Percentiles rank a stretch among this genome's conserved stretches.
These are phyloP conservation scores for Coemansia sp. DNA, from an alignment of 192 early-diverging fungal genomes.

Conservation along the genomic window DNA sequence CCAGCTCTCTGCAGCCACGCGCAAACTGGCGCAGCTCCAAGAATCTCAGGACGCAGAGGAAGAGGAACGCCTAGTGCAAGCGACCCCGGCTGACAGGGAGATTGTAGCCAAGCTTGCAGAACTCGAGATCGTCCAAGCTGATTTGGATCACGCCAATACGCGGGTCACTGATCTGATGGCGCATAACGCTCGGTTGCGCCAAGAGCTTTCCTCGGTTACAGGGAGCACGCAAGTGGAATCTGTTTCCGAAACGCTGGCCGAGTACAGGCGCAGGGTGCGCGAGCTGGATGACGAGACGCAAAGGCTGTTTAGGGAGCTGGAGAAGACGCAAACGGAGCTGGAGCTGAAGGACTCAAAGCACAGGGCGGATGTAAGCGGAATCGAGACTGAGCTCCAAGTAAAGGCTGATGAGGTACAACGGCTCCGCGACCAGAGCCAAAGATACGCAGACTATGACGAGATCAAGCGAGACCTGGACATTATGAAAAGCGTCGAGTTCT, in stretches of 20 bases:
- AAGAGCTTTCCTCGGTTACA: conserved; percentile 33
- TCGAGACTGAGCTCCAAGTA: conserved; percentile 30
- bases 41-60: conserved; percentile 72
- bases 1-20: conserved; percentile 77
- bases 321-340: conserved; percentile 38
- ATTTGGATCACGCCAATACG: conserved; percentile 78
- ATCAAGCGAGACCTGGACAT: conserved; percentile 85
- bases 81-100: conserved; percentile 71
- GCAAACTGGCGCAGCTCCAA: conserved; percentile 66
- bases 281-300: conserved; percentile 41
- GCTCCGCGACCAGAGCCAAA: conserved; percentile 55
- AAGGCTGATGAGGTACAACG: conserved; percentile 63
- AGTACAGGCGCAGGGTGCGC: conserved; percentile 33
- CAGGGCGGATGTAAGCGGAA: conserved; percentile 7
- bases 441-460: conserved; percentile 80
- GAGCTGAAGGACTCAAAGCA: conserved; percentile 25
- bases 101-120: conserved; percentile 80
- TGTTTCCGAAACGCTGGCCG: conserved; percentile 39
- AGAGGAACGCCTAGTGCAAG: conserved; percentile 55
- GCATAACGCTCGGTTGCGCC: conserved; percentile 63
- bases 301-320: conserved; percentile 29
- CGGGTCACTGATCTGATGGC: conserved; percentile 66
- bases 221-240: conserved; percentile 6
- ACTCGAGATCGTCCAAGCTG: conserved; percentile 82
- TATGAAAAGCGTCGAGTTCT: conserved; percentile 67